Base-by-base conservation (phyloP, 225 moss, liverwort and hornwort species). In the Asterella californica region DNA sequence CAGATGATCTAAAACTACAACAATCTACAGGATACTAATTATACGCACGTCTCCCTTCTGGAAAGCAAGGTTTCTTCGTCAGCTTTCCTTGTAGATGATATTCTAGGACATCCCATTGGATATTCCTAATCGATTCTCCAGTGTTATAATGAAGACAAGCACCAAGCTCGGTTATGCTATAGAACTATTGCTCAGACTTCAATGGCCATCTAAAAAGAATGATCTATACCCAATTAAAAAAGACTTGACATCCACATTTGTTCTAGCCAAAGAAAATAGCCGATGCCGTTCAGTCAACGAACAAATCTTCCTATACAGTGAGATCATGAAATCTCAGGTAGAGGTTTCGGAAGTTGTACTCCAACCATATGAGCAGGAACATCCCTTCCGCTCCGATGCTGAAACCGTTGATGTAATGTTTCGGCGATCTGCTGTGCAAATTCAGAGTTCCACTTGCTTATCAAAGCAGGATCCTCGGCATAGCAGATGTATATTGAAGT, bases 401-500 rank as follows among this genome's bases (percentile, higher is more conserved):
- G 86, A 66, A 88, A 46, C 5, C 88, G 77, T 62, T 88, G 88
- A 78, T 84, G 86, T 38, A 88, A 71, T 32, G 81, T 86, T 74
- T 88, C 88, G 9, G 88, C 85, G 50, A 88, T 88, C 73, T 86
- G 81, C 33, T 83, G 82, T 74, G 88, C 88, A 30, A 88, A 88
- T 49, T 86, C 84, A 5, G 86, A 22, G 77, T 88, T 83, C 88
- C 88, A 88, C 46, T 80, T 81, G 73, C 81, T 86, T 34, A 88
- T 82, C 72, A 80, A 74, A 37, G 86, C 79, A 34, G 88, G 88
- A 63, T 88, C 83, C 61, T 86, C 88, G 10, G 88, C 88, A 75
- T 88, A 88, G 79, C 88, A 88, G 29, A 86, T 74, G 47, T 88
- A 88, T 59, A 88, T 88, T 21, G 88, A 88, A 7, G 88, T 88